Percentiles rank a stretch among this genome's conserved stretches.
phyloP scores from a whole-genome alignment of 164 flowering plant genomes.

The Magnolia sinica region DNA sequence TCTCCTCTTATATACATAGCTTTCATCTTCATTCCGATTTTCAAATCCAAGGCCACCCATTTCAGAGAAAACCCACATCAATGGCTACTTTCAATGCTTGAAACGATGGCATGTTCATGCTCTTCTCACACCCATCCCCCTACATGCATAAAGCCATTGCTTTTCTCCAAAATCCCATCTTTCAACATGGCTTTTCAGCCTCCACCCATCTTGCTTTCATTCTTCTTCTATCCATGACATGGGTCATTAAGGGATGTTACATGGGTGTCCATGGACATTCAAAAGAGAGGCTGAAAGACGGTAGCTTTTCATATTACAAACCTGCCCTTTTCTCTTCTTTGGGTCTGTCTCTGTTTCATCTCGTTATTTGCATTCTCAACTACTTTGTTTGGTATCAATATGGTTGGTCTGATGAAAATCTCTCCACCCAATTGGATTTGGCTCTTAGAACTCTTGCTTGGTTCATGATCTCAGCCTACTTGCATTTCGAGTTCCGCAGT shows the following conservation, averaged over 20 bases:
- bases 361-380: constrained; percentile 28
- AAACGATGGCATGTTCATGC: constrained; percentile 7
- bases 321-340: constrained; percentile 35
- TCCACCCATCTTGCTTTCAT: constrained; percentile 46
- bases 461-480: constrained; percentile 24
- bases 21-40: too few relatives aligned
- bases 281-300: constrained; percentile 17
- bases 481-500: constrained; percentile 21
- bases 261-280: constrained; percentile 10
- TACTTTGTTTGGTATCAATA: constrained; percentile 26
- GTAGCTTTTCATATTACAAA: constrained; percentile 25
- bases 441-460: constrained; percentile 27
- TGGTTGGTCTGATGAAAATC: constrained; percentile 29
- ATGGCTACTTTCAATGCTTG: neutral
- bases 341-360: constrained; percentile 41
- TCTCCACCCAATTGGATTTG: constrained; percentile 20
- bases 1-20: too few relatives aligned
- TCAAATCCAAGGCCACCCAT: too few relatives aligned
- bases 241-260: constrained; percentile 31
- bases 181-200: constrained; percentile 48
- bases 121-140: constrained; percentile 9
- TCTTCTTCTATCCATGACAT: constrained; percentile 29
- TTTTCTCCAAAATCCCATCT: constrained; percentile 44
- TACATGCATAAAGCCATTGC: constrained; percentile 11
- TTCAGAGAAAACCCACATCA: too few relatives aligned